Conservation (phyloP, 352 stramenopile species). For the Globisporangium parvum region DNA sequence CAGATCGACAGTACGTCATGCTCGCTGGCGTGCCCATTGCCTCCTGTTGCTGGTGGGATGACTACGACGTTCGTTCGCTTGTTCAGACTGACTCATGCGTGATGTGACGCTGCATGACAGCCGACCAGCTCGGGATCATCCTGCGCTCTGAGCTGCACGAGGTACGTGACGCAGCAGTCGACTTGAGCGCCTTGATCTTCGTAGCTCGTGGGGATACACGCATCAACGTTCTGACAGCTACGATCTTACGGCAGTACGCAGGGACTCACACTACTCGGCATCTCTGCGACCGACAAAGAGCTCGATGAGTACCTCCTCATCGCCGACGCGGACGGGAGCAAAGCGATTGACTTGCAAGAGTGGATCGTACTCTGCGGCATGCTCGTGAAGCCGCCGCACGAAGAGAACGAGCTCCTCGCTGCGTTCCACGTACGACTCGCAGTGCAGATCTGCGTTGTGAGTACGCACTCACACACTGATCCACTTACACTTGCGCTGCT, state of each 20-base stretch:
- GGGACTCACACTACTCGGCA: conserved; percentile 48
- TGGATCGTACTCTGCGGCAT: conserved; percentile 62
- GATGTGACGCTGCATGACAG: conserved; percentile 13
- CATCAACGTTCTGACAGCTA: background rate
- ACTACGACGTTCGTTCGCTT: background rate
- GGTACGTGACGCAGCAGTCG: conserved; percentile 6
- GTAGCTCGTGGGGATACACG: too few species aligned
- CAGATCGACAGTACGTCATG: conserved; percentile 50
- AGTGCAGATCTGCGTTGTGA: background rate
- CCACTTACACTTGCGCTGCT: too few species aligned
- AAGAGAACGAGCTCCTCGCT: conserved; percentile 39
- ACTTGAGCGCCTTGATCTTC: background rate
- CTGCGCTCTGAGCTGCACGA: conserved; percentile 61
- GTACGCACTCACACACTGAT: too few species aligned
- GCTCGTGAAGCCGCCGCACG: conserved; percentile 47
- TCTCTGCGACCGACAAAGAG: conserved; percentile 56
- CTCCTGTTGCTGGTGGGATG: background rate
- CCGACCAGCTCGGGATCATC: conserved; percentile 56
- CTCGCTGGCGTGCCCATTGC: background rate
- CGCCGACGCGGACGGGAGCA: conserved; percentile 56
- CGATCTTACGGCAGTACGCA: conserved; percentile 3
- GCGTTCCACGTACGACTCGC: conserved; percentile 43
- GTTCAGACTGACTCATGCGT: background rate
- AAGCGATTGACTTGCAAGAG: conserved; percentile 60
- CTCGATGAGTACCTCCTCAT: conserved; percentile 62